Evolutionary conservation across 371 early-diverging fungal species (phyloP).

Genomic region (Capillidium heterosporum): DNA sequence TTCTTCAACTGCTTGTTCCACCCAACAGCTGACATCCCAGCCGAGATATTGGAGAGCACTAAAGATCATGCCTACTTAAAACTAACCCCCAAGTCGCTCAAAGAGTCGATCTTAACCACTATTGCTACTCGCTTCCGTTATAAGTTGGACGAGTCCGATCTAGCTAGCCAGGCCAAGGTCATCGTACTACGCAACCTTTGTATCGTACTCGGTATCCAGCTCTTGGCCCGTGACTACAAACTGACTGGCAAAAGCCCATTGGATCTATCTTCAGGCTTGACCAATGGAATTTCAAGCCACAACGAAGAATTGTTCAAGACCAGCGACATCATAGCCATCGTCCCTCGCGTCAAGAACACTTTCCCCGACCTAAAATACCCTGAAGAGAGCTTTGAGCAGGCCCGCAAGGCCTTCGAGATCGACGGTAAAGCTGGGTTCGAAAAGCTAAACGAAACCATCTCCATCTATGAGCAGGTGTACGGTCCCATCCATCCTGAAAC

Average conservation of each 20-base stretch:
- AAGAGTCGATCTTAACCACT: constrained; percentile 29
- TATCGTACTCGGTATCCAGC: constrained; percentile 65
- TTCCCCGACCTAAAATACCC: constrained; percentile 31
- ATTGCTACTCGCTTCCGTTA: constrained; percentile 60
- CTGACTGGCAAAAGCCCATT: constrained; percentile 8
- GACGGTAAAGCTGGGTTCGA: constrained; percentile 67
- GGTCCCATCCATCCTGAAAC: constrained; percentile 82
- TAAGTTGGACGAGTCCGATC: constrained; percentile 28
- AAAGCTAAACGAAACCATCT: constrained; percentile 59
- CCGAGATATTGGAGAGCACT: constrained; percentile 12
- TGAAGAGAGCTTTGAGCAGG: constrained; percentile 77
- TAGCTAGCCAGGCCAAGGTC: constrained; percentile 25
- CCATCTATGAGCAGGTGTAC: constrained; percentile 79
- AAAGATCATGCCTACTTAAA: constrained; percentile 18
- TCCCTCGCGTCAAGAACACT: constrained; percentile 69
- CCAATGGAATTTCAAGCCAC: constrained; percentile 15
- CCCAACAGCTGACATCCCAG: constrained; percentile 30
- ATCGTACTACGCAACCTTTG: constrained; percentile 70
- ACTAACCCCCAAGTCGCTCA: constrained; percentile 40
- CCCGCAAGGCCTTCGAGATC: constrained; percentile 27
- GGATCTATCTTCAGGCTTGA: too few species aligned
- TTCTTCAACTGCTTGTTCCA: constrained; percentile 64
- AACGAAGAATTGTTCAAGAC: constrained; percentile 28
- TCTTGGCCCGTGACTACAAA: constrained; percentile 33
- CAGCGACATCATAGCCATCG: constrained; percentile 57